Base-by-base conservation (phyloP, 2,329 filamentous ascomycete genomes). In the Lasiodiplodia theobromae region DNA sequence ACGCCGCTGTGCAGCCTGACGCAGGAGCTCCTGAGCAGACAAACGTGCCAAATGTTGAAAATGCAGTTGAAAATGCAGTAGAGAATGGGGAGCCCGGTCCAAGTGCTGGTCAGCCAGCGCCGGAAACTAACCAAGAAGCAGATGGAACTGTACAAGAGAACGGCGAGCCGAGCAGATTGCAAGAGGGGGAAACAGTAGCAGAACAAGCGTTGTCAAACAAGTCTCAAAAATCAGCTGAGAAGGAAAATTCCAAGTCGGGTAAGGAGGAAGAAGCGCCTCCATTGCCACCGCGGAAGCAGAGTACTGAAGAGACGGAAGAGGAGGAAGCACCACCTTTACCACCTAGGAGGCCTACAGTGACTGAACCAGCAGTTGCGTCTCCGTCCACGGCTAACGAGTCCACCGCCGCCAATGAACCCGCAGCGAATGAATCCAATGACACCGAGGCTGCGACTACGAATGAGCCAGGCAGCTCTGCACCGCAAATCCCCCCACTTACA, bases 311-410 rank as follows among this genome's bases (percentile, higher is more conserved):
- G 23, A 10, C 0, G 3, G 54, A 57, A 16, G 23, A 49, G 7
- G 38, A 62, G 5, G 18, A 34, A 28, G 38, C 57, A 5, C 57
- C 57, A 6, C 57, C 57, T 31, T 21, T 62, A 23, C 57, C 57
- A 12, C 57, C 57, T 8, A 23, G 57, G 44, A 47, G 44, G 18
- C 44, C 44, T 21, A 21, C 44, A 3, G 7, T n/a, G 18, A 10
- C 18, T n/a, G 6, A 16, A 1, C 40, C 40, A n/a, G 18, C 40
- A 16, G 40, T 47, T 7, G 18, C 40, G n/a, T n/a, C 40, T 47
- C 3, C 40, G 3, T 47, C 40, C 40, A n/a, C 4, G 3, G 7
- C 40, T 18, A 18, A 47, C 18, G 18, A n/a, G 16, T 6, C 38
- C 40, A 8, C 44, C 12, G 2, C 8, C 40, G 2, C 18, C 14